Percentiles rank a stretch among this genome's conserved stretches.
Conservation (phyloP, 73 alveolate genomes). For the Paramecium primaurelia region DNA sequence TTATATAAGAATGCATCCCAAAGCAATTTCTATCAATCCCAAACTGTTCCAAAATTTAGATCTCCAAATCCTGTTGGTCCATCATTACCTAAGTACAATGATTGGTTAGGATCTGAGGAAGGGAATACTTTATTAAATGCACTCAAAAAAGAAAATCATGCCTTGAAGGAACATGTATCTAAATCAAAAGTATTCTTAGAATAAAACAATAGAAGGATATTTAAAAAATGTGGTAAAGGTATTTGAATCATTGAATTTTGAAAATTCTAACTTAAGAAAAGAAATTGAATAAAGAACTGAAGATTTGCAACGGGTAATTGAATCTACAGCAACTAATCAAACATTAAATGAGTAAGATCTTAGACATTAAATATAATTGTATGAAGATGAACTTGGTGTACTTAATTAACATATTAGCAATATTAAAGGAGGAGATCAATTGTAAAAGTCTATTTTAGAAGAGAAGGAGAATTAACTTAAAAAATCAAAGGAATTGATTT, state of each 20-base stretch:
- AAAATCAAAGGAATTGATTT: background rate
- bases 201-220: background rate
- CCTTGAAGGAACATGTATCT: background rate
- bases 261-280: background rate
- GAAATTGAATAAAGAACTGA: background rate
- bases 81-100: background rate
- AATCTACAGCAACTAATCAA: constrained; percentile 15
- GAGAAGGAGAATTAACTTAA: background rate
- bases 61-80: background rate
- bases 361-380: background rate
- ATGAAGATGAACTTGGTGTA: constrained; percentile 9
- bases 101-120: background rate
- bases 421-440: background rate
- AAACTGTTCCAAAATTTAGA: background rate
- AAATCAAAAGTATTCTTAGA: background rate
- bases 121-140: background rate
- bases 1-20: background rate
- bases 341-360: constrained; percentile 11
- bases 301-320: constrained; percentile 19
- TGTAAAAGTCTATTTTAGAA: background rate
- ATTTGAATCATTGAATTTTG: background rate
- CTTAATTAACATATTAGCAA: background rate
- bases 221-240: background rate
- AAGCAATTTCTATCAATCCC: background rate
- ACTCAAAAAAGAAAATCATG: background rate